Evolutionary conservation across 2,329 filamentous ascomycete genomes (phyloP), one percentile per base, ranked within the genome.

Genomic region (Claviceps sp.): DNA sequence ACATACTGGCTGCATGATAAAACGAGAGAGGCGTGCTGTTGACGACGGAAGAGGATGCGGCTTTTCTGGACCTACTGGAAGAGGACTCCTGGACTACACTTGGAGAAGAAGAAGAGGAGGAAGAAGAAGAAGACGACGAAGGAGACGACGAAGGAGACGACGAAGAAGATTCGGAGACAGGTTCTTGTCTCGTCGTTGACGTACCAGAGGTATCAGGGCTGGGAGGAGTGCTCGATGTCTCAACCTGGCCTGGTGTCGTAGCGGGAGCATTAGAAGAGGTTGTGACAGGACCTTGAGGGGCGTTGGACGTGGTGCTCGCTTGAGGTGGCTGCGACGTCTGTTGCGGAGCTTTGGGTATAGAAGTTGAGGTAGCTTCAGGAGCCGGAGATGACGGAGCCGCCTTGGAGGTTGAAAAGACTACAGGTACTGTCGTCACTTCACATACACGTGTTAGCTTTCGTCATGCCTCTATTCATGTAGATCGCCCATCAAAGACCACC

Each of bases 1-100:
- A 64, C 56, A 61, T 67, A 66, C 64, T 62, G 57, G 62, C 57
- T 58, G 60, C 59, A 56, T 64, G 58, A n/a, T 38, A 9, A 26
- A 46, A 43, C 34, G 49, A 49, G 14, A 36, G 13, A 16, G 8
- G 39, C 37, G 39, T 36, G 20, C 20, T 50, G 5, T 39, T 22
- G 29, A 40, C 26, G 17, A 39, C 47, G 37, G 50, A 50, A 17
- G 54, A 61, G 53, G 57, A 59, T 62, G 39, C 38, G 47, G 52
- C 56, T 56, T 60, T 58, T 58, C 46, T 54, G 23, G 45, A 42
- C 42, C 61, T 57, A 59, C 59, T 59, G 54, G 64, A 59, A 51
- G 62, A 55, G 57, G 61, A 62, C 49, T 55, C 57, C 59, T 60
- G 54, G 57, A 57, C 17, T 37, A 34, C 57, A 64, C 59, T 60